phyloP scores from a whole-genome alignment of 2,329 filamentous ascomycete species.

The Graphilbum fragrans region DNA sequence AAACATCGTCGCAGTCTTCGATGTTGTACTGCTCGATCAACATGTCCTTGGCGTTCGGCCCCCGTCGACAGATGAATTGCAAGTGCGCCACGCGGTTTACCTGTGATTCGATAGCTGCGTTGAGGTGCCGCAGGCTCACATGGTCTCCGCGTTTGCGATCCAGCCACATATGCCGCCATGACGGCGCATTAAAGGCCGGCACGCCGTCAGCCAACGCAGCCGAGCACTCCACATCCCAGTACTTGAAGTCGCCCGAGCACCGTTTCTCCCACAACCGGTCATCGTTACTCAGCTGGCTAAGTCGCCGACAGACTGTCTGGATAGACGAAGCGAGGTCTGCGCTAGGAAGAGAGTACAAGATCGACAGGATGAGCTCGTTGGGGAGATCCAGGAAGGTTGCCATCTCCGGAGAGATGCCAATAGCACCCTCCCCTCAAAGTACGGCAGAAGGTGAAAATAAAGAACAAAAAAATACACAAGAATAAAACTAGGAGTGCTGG shows the following conservation, averaged over 20 bases:
- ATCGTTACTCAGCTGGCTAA: constrained; percentile 55
- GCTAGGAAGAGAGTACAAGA: constrained; percentile 53
- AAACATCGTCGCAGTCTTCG: constrained; percentile 51
- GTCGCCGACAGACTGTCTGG: constrained; percentile 46
- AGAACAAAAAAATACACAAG: no score
- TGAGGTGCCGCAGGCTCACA: constrained; percentile 41
- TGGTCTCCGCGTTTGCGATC: constrained; percentile 40
- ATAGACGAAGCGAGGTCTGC: constrained; percentile 37
- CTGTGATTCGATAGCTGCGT: constrained; percentile 60
- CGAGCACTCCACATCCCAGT: constrained; percentile 59
- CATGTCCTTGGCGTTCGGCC: constrained; percentile 83
- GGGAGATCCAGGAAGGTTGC: constrained; percentile 42
- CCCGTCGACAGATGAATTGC: constrained; percentile 56
- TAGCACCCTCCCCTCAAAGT: no score
- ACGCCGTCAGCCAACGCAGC: constrained; percentile 39
- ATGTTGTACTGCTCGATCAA: constrained; percentile 54
- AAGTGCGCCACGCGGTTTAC: constrained; percentile 57
- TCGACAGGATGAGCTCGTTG: constrained; percentile 73
- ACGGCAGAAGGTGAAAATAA: no score
- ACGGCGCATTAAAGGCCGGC: constrained; percentile 44
- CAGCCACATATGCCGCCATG: constrained; percentile 62
- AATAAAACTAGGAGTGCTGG: no score
- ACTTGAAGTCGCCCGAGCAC: constrained; percentile 56
- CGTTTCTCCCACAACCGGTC: constrained; percentile 70
- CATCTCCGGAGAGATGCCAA: constrained; percentile 13